Evolutionary conservation across 768 basidiomycete genomes (phyloP).

Genomic region (Tephrocybe sp.): DNA sequence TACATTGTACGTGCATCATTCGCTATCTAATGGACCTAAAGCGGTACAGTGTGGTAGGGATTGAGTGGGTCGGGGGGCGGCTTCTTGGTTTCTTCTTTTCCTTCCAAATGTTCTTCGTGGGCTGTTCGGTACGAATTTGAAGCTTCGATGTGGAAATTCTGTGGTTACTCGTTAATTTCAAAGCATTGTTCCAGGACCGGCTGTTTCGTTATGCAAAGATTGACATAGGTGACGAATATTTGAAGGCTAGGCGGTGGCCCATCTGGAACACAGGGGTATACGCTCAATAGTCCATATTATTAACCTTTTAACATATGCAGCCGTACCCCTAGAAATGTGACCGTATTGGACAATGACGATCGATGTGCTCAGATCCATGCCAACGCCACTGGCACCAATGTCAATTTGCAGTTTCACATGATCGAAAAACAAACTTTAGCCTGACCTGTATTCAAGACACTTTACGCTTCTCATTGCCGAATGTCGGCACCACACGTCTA

Average conservation of each 20-base stretch:
- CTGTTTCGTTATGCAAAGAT: not conserved
- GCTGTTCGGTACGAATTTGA: conserved; percentile 1
- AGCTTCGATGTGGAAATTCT: conserved; percentile 7
- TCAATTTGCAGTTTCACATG: conserved; percentile 2
- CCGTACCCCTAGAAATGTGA: not conserved
- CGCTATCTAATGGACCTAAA: conserved; percentile 2
- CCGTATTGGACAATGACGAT: not conserved
- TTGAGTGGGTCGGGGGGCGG: conserved; percentile 7
- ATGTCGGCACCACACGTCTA: not conserved
- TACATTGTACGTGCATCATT: conserved; percentile 3
- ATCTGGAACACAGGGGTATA: too few species aligned
- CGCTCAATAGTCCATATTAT: too few species aligned
- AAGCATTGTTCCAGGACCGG: not conserved
- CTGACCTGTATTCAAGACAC: conserved; percentile 1
- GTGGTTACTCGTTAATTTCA: not conserved
- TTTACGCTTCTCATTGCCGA: conserved; percentile 7
- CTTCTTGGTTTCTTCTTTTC: conserved; percentile 2
- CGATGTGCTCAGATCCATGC: not conserved
- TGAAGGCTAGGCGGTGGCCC: too few species aligned
- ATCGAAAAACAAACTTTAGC: conserved; percentile 6
- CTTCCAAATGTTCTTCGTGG: conserved; percentile 5
- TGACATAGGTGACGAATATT: too few species aligned
- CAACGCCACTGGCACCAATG: conserved; percentile 4
- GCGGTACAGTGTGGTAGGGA: conserved; percentile 1
- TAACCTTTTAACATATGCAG: not conserved